Base-by-base conservation (phyloP, 257 asterid genomes). In the Fraxinus quadrangulata region DNA sequence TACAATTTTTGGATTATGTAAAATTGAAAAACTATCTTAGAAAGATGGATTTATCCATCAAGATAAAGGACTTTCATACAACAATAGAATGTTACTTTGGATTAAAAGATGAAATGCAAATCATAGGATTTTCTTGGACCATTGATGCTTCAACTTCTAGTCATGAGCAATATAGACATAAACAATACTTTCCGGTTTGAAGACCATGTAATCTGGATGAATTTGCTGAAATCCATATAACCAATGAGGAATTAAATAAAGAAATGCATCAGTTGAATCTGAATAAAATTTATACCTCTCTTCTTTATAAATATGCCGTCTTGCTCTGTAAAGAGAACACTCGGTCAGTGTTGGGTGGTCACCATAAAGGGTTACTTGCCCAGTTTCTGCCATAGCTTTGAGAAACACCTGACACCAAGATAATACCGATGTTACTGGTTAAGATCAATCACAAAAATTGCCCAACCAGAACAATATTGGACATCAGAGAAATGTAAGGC, bases 361-460 rank as follows among this genome's bases (percentile, higher is more conserved):
- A 75, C 97, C 98, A 67, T 94, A 94, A 76, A 94, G 98, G 87
- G 92, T 88, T 81, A 94, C 68, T 81, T 94, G 94, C 79, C 98
- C 98, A 3, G 94, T 92, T 87, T 94, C 97, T 37, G 98, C 97
- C 98, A 94, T 94, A 63, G 98, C 98, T 86, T 94, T 94, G 33
- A 94, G 94, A 81, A 94, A 94, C 78, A 94, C 98, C 98, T 94
- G 85, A 56, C 56, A 76, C 74, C 40, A 80, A 80, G 23, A 17
- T 19, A 17, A 81, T 34, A 30, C 30, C 19, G 14, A 77, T 40
- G 49, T 65, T 42, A 47, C 67, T 30, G 49, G 28, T 56, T 12
- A 73, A 42, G 73, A 76, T 42, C 31, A 66, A 24, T 26, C 34
- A 42, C 3, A 51, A 30, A 49, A 66, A 33, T 34, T 67, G 51